phyloP scores from a whole-genome alignment of 2,329 filamentous ascomycete genomes.

The Ophiostoma sp. region DNA sequence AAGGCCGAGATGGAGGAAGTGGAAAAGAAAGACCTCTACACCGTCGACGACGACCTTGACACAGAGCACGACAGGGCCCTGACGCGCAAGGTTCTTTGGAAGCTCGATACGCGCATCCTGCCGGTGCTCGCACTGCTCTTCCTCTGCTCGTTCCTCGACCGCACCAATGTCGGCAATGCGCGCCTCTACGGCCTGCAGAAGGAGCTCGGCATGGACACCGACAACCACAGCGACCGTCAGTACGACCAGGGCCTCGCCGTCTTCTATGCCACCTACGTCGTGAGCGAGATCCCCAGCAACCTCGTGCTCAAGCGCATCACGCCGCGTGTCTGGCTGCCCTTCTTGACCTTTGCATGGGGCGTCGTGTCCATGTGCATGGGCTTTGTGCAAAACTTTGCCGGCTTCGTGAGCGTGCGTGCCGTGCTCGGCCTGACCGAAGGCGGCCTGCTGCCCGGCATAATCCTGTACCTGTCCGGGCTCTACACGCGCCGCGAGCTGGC shows the following conservation, averaged over 20 bases:
- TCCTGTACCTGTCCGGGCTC: slow-evolving; percentile 57
- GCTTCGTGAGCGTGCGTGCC: slow-evolving; percentile 57
- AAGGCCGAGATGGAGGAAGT: slow-evolving; percentile 42
- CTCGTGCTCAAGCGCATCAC: slow-evolving; percentile 57
- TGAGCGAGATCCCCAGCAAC: slow-evolving; percentile 58
- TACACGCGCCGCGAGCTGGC: slow-evolving; percentile 57
- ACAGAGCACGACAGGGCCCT: slow-evolving; percentile 26
- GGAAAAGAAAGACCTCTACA: slow-evolving; percentile 19
- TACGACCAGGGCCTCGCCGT: slow-evolving; percentile 60
- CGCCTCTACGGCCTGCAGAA: slow-evolving; percentile 58
- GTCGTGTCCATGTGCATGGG: slow-evolving; percentile 53
- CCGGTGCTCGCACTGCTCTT: slow-evolving; percentile 60
- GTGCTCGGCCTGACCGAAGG: slow-evolving; percentile 60
- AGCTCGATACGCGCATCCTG: slow-evolving; percentile 55
- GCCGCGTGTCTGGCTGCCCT: slow-evolving; percentile 55
- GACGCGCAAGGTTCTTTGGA: slow-evolving; percentile 44
- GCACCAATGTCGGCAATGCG: slow-evolving; percentile 69
- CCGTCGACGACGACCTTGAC: neutral
- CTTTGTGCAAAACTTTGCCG: slow-evolving; percentile 47
- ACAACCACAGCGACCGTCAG: slow-evolving; percentile 43
- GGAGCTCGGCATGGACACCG: slow-evolving; percentile 53
- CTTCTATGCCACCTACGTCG: slow-evolving; percentile 61
- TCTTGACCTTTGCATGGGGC: slow-evolving; percentile 53
- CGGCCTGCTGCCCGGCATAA: slow-evolving; percentile 60
- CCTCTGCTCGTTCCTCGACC: slow-evolving; percentile 59